Percentiles rank a stretch among this genome's conserved stretches.
phyloP scores from a whole-genome alignment of 441 rosid genomes.

The Cnidoscolus chayamansa region DNA sequence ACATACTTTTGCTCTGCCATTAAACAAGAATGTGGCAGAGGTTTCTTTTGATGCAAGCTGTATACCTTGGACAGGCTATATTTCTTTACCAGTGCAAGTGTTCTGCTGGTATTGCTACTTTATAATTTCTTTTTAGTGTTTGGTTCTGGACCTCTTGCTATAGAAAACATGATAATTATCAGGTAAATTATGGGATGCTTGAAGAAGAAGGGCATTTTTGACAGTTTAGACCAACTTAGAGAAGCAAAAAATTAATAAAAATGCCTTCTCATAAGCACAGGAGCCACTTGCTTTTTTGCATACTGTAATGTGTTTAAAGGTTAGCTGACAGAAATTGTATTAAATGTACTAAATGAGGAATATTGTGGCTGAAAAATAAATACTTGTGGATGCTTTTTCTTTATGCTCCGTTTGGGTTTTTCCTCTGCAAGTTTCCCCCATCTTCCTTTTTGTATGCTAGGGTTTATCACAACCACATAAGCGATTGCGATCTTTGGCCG shows the following conservation, averaged over 20 bases:
- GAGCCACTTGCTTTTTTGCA: not conserved
- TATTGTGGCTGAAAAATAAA: not conserved
- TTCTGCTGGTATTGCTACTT: not conserved
- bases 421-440: constrained; percentile 6
- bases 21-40: not conserved
- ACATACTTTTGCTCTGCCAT: not conserved
- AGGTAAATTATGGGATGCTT: not conserved
- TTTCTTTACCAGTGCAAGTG: not conserved
- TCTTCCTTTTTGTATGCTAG: constrained; percentile 38
- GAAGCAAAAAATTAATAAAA: not conserved
- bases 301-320: not conserved
- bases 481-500: constrained; percentile 78
- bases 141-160: not conserved
- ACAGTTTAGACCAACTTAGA: not conserved
- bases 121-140: not conserved
- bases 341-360: not conserved
- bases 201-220: not conserved
- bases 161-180: not conserved
- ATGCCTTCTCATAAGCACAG: not conserved
- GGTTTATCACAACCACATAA: constrained; percentile 91
- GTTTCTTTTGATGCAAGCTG: not conserved
- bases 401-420: not conserved
- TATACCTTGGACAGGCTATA: not conserved
- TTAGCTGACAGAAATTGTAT: not conserved
- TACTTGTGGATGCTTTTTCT: not conserved